These are phyloP conservation scores for Aspergillus clavatus DNA, from an alignment of 2,329 filamentous ascomycete genomes.

Conservation along the genomic window DNA sequence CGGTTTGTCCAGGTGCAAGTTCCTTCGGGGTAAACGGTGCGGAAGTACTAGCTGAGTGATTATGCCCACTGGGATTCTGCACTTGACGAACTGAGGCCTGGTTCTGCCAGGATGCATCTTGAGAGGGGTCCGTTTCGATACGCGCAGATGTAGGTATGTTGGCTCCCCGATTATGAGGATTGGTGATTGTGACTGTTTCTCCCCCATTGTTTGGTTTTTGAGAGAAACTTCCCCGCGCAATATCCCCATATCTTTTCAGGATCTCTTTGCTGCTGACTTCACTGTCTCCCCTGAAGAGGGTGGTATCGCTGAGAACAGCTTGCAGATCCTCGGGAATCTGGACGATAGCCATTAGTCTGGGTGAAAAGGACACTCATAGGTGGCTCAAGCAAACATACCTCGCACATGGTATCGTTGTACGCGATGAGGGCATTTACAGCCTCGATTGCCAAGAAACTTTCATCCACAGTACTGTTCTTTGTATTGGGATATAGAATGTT, in stretches of 20 bases:
- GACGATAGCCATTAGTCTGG: slow-evolving; percentile 5
- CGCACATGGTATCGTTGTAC: slow-evolving; percentile 93
- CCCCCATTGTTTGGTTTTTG: slow-evolving; percentile 50
- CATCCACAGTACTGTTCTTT: slow-evolving; percentile 68
- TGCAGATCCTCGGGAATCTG: slow-evolving; percentile 92
- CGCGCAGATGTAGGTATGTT: slow-evolving; percentile 51
- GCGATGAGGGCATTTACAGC: slow-evolving; percentile 87
- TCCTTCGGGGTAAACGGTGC: slow-evolving; percentile 20
- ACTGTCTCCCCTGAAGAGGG: slow-evolving; percentile 71
- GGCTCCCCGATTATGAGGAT: slow-evolving; percentile 35
- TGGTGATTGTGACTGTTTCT: slow-evolving; percentile 48
- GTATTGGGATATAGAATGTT: slow-evolving; percentile 78
- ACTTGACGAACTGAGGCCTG: slow-evolving; percentile 80
- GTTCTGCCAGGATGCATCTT: slow-evolving; percentile 66
- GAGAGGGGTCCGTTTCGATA: slow-evolving; percentile 82
- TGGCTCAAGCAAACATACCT: slow-evolving; percentile 58
- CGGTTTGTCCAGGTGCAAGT: slow-evolving; percentile 21
- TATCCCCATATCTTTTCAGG: slow-evolving; percentile 84
- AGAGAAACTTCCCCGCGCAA: slow-evolving; percentile 60
- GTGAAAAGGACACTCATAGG: not conserved
- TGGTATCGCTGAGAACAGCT: slow-evolving; percentile 76
- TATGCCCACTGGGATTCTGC: slow-evolving; percentile 39
- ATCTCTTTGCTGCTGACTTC: slow-evolving; percentile 98
- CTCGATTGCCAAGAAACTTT: slow-evolving; percentile 89
- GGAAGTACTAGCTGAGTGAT: slow-evolving; percentile 25